Evolutionary conservation across 2,329 filamentous ascomycete species (phyloP), one percentile per base, ranked within the genome.

Genomic region (Akanthomyces muscarius): DNA sequence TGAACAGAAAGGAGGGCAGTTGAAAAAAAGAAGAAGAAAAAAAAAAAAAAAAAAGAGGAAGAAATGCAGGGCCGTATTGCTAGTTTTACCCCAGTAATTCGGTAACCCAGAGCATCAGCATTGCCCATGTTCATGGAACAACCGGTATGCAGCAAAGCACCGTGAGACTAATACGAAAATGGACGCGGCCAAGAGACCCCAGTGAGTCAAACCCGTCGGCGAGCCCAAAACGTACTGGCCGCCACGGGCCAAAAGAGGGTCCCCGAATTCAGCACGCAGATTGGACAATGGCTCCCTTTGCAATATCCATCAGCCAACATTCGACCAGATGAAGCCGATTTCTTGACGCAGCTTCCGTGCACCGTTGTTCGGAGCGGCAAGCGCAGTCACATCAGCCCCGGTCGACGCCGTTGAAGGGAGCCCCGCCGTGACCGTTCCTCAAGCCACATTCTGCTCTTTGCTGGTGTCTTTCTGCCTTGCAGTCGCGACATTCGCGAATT

Each of bases 141-240:
- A 21, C n/a, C 21, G 1, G 21, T 21, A 21, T 21, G 23, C n/a
- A 14, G 4, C 51, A 16, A 7, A 28, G 25, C 14, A 23, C 13
- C 30, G 1, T 21, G 13, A 14, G 33, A 48, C 56, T 59, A 59
- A 33, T 16, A 59, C 56, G 10, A 8, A 59, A 51, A 41, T 59
- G 56, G 45, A 45, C n/a, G 8, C 56, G 56, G 56, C 56, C 16
- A 42, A 59, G 45, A 36, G 14, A 14, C 11, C 30, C 7, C 13
- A 21, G 13, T 51, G 56, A 59, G 56, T 59, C 61, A 51, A 58
- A 4, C 38, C 33, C 23, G 30, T 47, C 61, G 61, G 61, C 61
- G 53, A 63, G 61, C 61, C 61, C 47, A 63, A 63, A 57, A 57
- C 30, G 61, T 55, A 53, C 47, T 62, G 61, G 53, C 61, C 54